These are phyloP conservation scores for Hibiscus trionum DNA, from an alignment of 345 rosid genomes.

Conservation along the genomic window DNA sequence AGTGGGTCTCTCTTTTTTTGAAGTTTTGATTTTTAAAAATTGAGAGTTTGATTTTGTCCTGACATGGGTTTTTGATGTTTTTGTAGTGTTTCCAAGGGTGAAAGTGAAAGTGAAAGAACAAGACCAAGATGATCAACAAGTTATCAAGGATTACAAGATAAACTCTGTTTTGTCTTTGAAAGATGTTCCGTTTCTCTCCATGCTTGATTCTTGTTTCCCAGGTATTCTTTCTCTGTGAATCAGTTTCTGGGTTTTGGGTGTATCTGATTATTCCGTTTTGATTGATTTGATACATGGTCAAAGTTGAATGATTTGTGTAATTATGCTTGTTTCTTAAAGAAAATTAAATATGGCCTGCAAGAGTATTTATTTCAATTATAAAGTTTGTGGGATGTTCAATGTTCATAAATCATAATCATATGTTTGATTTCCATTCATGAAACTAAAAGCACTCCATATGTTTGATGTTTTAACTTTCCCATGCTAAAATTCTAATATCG, in stretches of 20 bases:
- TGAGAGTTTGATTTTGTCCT: background rate
- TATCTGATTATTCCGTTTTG: background rate
- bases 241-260: background rate
- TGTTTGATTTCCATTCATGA: background rate
- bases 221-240: slow-evolving; percentile 20
- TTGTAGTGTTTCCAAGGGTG: slow-evolving; percentile 59
- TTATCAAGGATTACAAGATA: slow-evolving; percentile 18
- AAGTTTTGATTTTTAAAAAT: background rate
- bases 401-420: background rate
- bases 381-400: background rate
- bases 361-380: background rate
- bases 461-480: background rate
- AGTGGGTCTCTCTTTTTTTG: slow-evolving; percentile 10
- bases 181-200: slow-evolving; percentile 40
- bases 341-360: background rate
- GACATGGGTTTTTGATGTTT: slow-evolving; percentile 5
- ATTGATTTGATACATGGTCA: background rate
- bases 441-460: background rate
- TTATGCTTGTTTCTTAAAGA: background rate
- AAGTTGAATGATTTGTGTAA: slow-evolving; percentile 5
- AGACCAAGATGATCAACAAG: slow-evolving; percentile 18
- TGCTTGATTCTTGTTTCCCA: slow-evolving; percentile 36
- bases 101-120: slow-evolving; percentile 38
- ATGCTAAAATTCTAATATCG: background rate
- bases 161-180: slow-evolving; percentile 38